Base-by-base conservation (phyloP, 495 filamentous ascomycete genomes). In the Neurospora africana region DNA sequence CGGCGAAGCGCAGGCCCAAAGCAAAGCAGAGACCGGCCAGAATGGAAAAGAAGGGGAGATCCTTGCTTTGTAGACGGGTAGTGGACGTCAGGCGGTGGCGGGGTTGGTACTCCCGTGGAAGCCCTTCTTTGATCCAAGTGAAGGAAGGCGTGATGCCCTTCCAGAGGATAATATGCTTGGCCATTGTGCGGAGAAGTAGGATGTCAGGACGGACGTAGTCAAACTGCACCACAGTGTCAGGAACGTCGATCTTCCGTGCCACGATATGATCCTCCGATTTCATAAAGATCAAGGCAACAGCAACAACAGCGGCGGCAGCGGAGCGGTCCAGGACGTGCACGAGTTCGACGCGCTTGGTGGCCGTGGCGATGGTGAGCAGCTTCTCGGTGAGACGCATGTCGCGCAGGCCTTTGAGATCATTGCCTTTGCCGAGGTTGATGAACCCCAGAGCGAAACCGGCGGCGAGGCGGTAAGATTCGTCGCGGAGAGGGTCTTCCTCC, bases 121-220 rank as follows among this genome's bases (percentile, higher is more conserved):
- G 81, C 70, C 90, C 92, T 38, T 82, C 81, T 68, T 87, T 83
- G 43, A 98, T 88, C 94, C 95, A 99, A 19, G 83, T 81, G 70
- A 87, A 83, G 8, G 82, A 87, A 3, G 92, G 88, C 23, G 86
- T 79, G 70, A 98, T 97, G 68, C 89, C 84, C 72, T 91, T 90
- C 95, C 95, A 99, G 83, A 98, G 89, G 75, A 99, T 98, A 65
- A 99, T 76, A 79, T 97, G 91, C 77, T 90, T 90, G n/a, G 95
- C 92, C 61, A 98, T 84, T 0, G 94, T 97, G 17, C 95, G 90
- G 17, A 99, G 84, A 5, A 99, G 87, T 77, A 98, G 91, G 35
- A 97, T 89, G 81, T 99, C 95, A 1, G 95, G 95, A 17, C 95
- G 89, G 30, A 98, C 90, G 78, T 98, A 97, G 77, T 98, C 96